These are phyloP conservation scores for Cicer judaicum DNA, from an alignment of 306 rosid genomes.

Conservation along the genomic window DNA sequence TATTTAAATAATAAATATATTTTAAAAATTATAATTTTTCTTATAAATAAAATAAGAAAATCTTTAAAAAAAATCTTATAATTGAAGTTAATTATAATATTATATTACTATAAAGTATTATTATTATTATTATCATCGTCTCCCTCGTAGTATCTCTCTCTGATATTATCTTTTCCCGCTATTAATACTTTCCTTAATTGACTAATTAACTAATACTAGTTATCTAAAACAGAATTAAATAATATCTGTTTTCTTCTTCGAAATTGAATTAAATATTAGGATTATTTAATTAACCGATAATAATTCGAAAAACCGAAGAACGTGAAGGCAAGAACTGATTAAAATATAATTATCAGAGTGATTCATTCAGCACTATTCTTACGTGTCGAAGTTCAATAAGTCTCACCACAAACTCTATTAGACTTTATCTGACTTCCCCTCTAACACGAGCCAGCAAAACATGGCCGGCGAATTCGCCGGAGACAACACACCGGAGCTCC, in stretches of 20 bases:
- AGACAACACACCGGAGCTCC: conserved; percentile 59
- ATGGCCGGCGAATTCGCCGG: conserved; percentile 73
- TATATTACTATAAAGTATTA: too few relatives aligned
- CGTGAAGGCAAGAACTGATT: conserved; percentile 45
- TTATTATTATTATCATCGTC: background rate
- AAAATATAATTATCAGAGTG: conserved; percentile 9
- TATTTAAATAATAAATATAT: too few relatives aligned
- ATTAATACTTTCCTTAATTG: background rate
- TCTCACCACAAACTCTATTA: conserved; percentile 31
- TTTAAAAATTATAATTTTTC: too few relatives aligned
- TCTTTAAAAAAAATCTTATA: too few relatives aligned
- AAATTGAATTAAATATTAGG: background rate
- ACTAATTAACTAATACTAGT: background rate
- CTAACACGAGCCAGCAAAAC: background rate
- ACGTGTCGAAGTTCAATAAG: conserved; percentile 46
- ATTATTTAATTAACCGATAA: background rate
- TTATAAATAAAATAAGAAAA: too few relatives aligned
- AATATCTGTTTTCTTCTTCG: conserved; percentile 1
- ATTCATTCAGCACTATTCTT: conserved; percentile 24
- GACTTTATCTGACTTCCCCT: conserved; percentile 44
- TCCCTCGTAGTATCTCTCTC: conserved; percentile 36
- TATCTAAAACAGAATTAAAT: background rate
- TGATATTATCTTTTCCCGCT: conserved; percentile 49
- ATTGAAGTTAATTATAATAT: too few relatives aligned
- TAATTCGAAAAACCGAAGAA: conserved; percentile 24